Percentiles rank a stretch among this genome's conserved stretches.
phyloP scores from a whole-genome alignment of 176 grass and related monocot genomes.

The Aechmea fasciata region DNA sequence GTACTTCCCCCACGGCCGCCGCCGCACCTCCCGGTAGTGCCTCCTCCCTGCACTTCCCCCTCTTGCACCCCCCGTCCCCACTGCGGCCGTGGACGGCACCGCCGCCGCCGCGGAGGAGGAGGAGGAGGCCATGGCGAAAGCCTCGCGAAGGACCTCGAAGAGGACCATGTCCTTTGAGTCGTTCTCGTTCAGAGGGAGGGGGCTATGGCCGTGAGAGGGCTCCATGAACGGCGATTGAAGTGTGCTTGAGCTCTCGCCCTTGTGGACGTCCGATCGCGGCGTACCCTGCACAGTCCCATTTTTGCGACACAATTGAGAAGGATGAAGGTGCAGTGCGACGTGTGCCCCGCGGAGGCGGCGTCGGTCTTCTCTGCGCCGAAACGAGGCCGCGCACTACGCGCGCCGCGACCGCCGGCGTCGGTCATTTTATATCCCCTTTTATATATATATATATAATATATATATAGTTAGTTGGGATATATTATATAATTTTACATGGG shows the following conservation, averaged over 20 bases:
- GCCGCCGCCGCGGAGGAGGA: not conserved
- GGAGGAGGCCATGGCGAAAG: constrained; percentile 21
- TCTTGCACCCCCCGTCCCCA: constrained; percentile 45
- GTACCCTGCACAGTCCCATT: no score
- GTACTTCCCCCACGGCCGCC: constrained; percentile 88
- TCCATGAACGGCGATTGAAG: no score
- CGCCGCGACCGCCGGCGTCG: no score
- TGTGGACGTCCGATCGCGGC: no score
- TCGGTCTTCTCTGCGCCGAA: constrained; percentile 71
- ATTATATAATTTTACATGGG: no score
- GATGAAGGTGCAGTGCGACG: constrained; percentile 84
- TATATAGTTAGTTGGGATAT: no score
- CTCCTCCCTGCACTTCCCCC: constrained; percentile 3
- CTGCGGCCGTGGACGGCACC: not conserved
- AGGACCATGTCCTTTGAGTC: constrained; percentile 95
- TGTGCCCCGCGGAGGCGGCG: constrained; percentile 52
- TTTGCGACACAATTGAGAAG: not conserved
- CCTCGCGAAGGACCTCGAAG: constrained; percentile 77
- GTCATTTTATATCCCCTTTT: no score
- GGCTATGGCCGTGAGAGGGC: constrained; percentile 11
- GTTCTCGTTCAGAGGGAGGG: constrained; percentile 79
- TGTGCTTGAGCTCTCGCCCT: no score
- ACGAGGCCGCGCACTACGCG: no score
- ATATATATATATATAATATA: no score
- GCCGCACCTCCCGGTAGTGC: constrained; percentile 75